A percentile compares a stretch with the other conserved stretches of the same genome.
Conservation (phyloP, 1,284 basidiomycete genomes). For the Tilletiaria anomala region DNA sequence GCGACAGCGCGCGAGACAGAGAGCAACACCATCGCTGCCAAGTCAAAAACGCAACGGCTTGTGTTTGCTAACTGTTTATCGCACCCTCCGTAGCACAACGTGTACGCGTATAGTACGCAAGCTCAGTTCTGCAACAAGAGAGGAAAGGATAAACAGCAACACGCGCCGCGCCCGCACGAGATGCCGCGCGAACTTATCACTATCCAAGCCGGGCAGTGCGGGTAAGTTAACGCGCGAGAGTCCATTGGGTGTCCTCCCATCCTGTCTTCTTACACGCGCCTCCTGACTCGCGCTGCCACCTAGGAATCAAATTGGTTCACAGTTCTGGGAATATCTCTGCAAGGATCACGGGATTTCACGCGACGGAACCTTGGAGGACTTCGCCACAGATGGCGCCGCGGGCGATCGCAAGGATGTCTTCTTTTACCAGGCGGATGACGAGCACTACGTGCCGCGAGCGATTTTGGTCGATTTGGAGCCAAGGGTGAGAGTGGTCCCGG, state of each 20-base stretch:
- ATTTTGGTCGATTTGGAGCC: conserved; percentile 97
- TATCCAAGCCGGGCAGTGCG: conserved; percentile 38
- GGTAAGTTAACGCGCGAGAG: no score
- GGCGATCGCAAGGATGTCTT: conserved; percentile 93
- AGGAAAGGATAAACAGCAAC: not conserved
- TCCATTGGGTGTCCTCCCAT: conserved; percentile 5
- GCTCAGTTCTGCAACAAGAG: not conserved
- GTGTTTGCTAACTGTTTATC: no score
- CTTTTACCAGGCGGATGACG: conserved; percentile 99
- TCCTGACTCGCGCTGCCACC: conserved; percentile 5
- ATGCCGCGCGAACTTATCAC: conserved; percentile 39
- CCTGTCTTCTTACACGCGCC: not conserved
- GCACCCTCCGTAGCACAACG: no score
- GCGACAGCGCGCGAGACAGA: not conserved
- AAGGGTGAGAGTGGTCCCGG: conserved; percentile 55
- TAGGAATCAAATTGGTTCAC: conserved; percentile 38
- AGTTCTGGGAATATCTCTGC: conserved; percentile 40
- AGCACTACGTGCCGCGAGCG: conserved; percentile 94
- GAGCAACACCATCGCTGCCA: no score
- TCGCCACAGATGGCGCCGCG: conserved; percentile 24
- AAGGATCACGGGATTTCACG: conserved; percentile 35
- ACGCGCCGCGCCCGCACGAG: not conserved
- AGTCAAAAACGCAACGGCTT: no score
- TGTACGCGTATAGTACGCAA: no score
- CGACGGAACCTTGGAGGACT: conserved; percentile 37